Evolutionary conservation across 257 asterid genomes (phyloP).

Genomic region (Solanum sparsipilum): DNA sequence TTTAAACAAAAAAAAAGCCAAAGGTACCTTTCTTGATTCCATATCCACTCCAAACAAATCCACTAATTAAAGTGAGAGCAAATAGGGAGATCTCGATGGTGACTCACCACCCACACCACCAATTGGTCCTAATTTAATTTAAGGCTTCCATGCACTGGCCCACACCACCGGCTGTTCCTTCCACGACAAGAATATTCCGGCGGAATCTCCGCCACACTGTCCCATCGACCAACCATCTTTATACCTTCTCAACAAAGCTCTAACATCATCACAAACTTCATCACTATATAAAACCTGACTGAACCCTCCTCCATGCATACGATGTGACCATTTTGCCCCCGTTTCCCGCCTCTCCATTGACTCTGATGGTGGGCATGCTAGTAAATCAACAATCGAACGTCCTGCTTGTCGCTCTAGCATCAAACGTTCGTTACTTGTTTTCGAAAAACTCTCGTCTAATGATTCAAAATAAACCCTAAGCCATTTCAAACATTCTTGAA

Average conservation of each 20-base stretch:
- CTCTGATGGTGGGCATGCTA: constrained; percentile 52
- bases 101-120: background rate
- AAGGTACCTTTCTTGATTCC: constrained; percentile 15
- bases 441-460: constrained; percentile 61
- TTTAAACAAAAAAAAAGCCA: background rate
- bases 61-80: constrained; percentile 25
- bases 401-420: constrained; percentile 91
- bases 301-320: constrained; percentile 65
- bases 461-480: constrained; percentile 90
- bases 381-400: constrained; percentile 70
- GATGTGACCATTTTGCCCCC: constrained; percentile 65
- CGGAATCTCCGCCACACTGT: constrained; percentile 30
- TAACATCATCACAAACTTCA: constrained; percentile 86
- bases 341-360: constrained; percentile 86
- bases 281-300: constrained; percentile 42
- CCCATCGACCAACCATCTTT: constrained; percentile 95
- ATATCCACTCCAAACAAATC: constrained; percentile 17
- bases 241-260: constrained; percentile 82
- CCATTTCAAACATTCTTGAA: constrained; percentile 76
- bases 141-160: constrained; percentile 99
- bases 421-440: constrained; percentile 74
- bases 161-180: constrained; percentile 96
- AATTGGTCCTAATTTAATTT: constrained; percentile 8
- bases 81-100: constrained; percentile 2
- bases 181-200: constrained; percentile 97